These are phyloP conservation scores for Emydomyces testavorans DNA, from an alignment of 2,329 filamentous ascomycete genomes.

Conservation along the genomic window DNA sequence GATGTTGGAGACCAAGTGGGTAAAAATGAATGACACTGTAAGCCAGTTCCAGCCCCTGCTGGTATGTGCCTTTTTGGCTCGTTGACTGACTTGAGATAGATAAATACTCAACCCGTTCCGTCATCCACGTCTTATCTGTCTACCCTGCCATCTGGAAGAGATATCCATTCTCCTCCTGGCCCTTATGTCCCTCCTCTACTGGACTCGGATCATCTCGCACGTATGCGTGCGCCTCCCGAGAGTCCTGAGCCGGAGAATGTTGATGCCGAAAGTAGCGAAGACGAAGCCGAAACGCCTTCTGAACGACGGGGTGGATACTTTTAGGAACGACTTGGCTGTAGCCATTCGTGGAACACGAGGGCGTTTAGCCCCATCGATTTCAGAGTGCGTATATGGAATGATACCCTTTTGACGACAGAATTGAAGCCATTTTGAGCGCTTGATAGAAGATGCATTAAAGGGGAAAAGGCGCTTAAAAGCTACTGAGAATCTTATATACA, in stretches of 20 bases:
- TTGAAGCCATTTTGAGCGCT: too few species aligned
- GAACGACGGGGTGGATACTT: conserved; percentile 9
- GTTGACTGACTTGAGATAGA: too few species aligned
- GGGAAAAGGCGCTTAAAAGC: background rate
- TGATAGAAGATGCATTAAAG: background rate
- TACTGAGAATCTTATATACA: background rate
- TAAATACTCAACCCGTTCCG: conserved; percentile 69
- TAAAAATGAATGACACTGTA: conserved; percentile 84
- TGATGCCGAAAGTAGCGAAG: conserved; percentile 12
- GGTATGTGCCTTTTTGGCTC: too few species aligned
- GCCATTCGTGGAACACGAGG: too few species aligned
- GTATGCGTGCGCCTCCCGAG: conserved; percentile 14
- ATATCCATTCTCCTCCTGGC: conserved; percentile 60
- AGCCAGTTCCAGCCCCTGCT: conserved; percentile 31
- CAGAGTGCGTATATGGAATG: background rate
- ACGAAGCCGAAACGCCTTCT: background rate
- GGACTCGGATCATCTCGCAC: conserved; percentile 49
- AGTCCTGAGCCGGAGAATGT: conserved; percentile 2
- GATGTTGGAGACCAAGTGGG: conserved; percentile 81
- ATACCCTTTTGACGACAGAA: background rate
- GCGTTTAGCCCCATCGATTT: background rate
- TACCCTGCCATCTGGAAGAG: conserved; percentile 75
- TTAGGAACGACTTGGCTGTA: too few species aligned
- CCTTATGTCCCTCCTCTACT: conserved; percentile 55
- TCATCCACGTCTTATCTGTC: conserved; percentile 59